Evolutionary conservation across 2,329 filamentous ascomycete genomes (phyloP), one percentile per base, ranked within the genome.

Genomic region (Xylariaceae sp.): DNA sequence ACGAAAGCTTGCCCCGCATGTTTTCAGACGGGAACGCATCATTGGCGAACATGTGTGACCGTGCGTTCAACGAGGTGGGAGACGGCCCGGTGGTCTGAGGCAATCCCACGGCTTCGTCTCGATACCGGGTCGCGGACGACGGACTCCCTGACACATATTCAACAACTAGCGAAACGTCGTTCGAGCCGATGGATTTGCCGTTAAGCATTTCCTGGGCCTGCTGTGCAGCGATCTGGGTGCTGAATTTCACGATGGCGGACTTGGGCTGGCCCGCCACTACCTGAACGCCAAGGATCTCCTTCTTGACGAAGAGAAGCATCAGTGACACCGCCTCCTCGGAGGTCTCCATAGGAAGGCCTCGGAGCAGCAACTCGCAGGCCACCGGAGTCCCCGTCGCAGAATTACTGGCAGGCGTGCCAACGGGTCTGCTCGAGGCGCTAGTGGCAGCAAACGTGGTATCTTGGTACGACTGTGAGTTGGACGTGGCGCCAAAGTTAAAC

Each of bases 1-100:
- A 82, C 22, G 83, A 80, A 44, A 84, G 75, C 62, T 74, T 82
- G 48, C 86, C 83, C 50, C 81, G 68, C 6, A 77, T 72, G 52
- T 83, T 79, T 4, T 27, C 22, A 27, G 22, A 27, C 22, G 22
- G 22, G 60, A 86, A 88, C 3, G 76, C 72, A 15, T 76, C 78
- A 56, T 81, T 82, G 66, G 81, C 87, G 48, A 83, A 78, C 44
- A 79, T 77, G 6, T 75, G 69, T 58, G 82, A 80, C 53, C 80
- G 76, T 15, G 73, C 33, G 12, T 5, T 72, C 2, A 76, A 75
- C 6, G 75, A 68, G 4, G 71, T 66, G 4, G 69, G 69, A 7
- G 72, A 71, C 3, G 70, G 59, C 1, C 66, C 67, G 33, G 73
- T 72, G 2, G 76, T 73, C 15, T 73, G 67, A 39, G 68, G 63